A percentile compares a stretch with the other conserved stretches of the same genome.
Evolutionary conservation across 768 basidiomycete species (phyloP).

Genomic region (Amanita exitialis): DNA sequence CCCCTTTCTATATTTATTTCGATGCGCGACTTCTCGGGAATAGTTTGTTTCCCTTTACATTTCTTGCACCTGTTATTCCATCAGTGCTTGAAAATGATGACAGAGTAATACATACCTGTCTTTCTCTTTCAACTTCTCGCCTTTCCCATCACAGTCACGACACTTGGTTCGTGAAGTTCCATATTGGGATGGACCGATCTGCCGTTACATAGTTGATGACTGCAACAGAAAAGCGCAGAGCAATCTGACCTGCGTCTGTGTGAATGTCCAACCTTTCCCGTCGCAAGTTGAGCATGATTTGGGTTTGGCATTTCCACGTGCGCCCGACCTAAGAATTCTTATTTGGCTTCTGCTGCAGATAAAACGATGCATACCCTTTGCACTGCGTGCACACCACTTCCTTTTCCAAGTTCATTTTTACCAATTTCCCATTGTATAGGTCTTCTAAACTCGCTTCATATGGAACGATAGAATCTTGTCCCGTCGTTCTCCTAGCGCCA

Average conservation of each 20-base stretch:
- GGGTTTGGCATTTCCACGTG: constrained; percentile 74
- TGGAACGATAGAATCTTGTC: constrained; percentile 65
- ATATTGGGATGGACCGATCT: constrained; percentile 36
- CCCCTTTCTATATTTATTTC: constrained; percentile 85
- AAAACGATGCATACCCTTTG: constrained; percentile 49
- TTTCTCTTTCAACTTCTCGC: constrained; percentile 71
- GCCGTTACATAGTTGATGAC: background rate
- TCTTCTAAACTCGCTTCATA: constrained; percentile 89
- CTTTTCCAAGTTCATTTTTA: constrained; percentile 85
- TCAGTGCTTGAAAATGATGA: constrained; percentile 2
- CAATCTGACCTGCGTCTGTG: constrained; percentile 36
- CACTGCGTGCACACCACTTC: constrained; percentile 71
- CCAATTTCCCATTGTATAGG: constrained; percentile 82
- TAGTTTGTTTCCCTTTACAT: constrained; percentile 80
- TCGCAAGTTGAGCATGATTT: constrained; percentile 74
- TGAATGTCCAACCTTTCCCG: constrained; percentile 70
- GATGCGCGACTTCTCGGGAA: constrained; percentile 82
- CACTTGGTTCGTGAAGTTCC: constrained; percentile 49
- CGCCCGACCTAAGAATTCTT: constrained; percentile 54
- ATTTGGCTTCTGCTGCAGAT: background rate
- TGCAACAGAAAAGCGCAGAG: background rate
- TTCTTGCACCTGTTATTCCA: constrained; percentile 71
- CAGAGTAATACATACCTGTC: constrained; percentile 45
- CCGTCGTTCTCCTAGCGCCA: constrained; percentile 41
- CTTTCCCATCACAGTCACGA: constrained; percentile 58